phyloP scores from a whole-genome alignment of 78 protist species.

The Trichosphaerium sp. region DNA sequence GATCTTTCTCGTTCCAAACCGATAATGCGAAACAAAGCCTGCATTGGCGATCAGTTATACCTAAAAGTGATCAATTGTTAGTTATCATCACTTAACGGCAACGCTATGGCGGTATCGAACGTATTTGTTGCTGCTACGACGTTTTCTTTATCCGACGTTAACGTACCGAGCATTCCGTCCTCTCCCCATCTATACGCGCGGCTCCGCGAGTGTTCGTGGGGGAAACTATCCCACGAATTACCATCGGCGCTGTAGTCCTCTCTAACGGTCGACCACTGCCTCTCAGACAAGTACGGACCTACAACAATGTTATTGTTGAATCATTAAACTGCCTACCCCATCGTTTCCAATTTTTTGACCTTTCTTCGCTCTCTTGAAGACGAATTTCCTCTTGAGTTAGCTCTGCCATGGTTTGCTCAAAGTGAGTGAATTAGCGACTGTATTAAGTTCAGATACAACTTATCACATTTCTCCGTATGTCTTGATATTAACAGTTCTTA shows the following conservation, averaged over 20 bases:
- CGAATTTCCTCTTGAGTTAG: not conserved
- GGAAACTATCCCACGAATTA: conserved; percentile 52
- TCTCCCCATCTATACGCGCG: conserved; percentile 81
- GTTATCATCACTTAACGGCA: not conserved
- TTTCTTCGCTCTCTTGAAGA: not conserved
- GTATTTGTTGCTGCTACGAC: not conserved
- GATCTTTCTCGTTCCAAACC: conserved; percentile 68
- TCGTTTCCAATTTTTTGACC: conserved; percentile 11
- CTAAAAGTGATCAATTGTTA: not conserved
- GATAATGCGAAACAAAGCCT: conserved; percentile 42
- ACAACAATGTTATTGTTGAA: conserved; percentile 1
- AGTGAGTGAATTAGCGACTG: too few species aligned
- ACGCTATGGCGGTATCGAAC: not conserved
- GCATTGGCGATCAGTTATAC: conserved; percentile 20
- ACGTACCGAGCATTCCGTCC: conserved; percentile 64
- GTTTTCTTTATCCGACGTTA: conserved; percentile 33
- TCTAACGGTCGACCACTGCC: conserved; percentile 54
- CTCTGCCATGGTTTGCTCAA: too few species aligned
- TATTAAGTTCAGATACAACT: too few species aligned
- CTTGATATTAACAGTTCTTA: too few species aligned
- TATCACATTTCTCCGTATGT: too few species aligned
- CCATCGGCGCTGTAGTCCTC: conserved; percentile 47
- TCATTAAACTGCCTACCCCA: conserved; percentile 23
- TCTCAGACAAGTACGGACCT: conserved; percentile 52
- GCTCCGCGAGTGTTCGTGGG: conserved; percentile 52